Evolutionary conservation across 352 stramenopile species (phyloP).

Genomic region (Albugo candida): DNA sequence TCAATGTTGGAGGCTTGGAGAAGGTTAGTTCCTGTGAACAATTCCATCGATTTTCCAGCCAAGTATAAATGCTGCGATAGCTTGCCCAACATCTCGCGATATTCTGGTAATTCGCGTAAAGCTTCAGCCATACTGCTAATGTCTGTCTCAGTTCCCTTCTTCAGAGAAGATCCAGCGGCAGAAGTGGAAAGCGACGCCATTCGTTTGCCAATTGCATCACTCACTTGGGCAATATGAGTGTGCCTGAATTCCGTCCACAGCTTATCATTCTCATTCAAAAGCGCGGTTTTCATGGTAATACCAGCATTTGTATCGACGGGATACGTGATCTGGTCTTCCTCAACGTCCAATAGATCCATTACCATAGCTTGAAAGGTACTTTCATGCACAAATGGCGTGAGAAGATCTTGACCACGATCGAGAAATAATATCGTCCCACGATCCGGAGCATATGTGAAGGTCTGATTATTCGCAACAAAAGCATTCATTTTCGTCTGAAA

Average conservation of each 20-base stretch:
- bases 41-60: conserved; percentile 85
- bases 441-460: conserved; percentile 81
- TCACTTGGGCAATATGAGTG: conserved; percentile 88
- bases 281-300: conserved; percentile 70
- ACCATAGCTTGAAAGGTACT: conserved; percentile 96
- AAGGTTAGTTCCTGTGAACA: conserved; percentile 76
- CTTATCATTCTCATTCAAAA: conserved; percentile 94
- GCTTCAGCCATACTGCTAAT: conserved; percentile 85
- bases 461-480: conserved; percentile 80
- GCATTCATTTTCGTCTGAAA: conserved; percentile 93
- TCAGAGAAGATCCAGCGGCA: conserved; percentile 58
- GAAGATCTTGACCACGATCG: conserved; percentile 84
- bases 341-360: conserved; percentile 87
- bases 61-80: conserved; percentile 90
- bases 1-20: conserved; percentile 87
- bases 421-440: conserved; percentile 88
- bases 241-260: conserved; percentile 93
- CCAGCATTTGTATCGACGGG: conserved; percentile 69
- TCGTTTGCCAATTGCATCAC: conserved; percentile 52
- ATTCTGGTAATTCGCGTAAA: conserved; percentile 87
- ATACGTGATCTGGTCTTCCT: conserved; percentile 88
- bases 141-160: conserved; percentile 66
- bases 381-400: conserved; percentile 94
- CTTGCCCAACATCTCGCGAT: conserved; percentile 87
- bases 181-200: conserved; percentile 59